Conservation (phyloP, 371 early-diverging fungal species). For the Mucor lusitanicus region DNA sequence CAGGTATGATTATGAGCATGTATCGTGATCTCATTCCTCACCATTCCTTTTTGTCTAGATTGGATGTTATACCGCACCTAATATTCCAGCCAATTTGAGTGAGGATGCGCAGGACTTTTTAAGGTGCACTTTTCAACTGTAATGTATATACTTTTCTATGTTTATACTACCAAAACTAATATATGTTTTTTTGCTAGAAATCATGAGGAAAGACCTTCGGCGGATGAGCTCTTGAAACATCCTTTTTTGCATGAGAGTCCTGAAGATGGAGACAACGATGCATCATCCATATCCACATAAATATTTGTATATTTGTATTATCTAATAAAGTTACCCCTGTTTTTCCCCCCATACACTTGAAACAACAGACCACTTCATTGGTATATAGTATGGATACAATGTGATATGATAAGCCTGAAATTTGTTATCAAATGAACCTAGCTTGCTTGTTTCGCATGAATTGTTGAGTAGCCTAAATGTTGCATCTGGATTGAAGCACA, state of each 20-base stretch:
- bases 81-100: constrained; percentile 74
- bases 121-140: constrained; percentile 74
- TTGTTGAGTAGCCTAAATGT: too few species aligned
- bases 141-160: constrained; percentile 19
- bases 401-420: neutral
- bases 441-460: too few species aligned
- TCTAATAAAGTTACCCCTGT: neutral
- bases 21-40: too few species aligned
- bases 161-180: neutral
- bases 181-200: constrained; percentile 37
- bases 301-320: neutral
- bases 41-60: constrained; percentile 50
- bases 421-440: neutral
- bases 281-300: neutral
- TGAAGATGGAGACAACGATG: neutral
- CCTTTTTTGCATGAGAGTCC: constrained; percentile 40
- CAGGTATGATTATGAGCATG: constrained; percentile 37
- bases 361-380: neutral
- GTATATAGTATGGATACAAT: too few species aligned
- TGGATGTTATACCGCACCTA: constrained; percentile 80
- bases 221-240: constrained; percentile 59
- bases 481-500: too few species aligned
- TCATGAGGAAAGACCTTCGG: constrained; percentile 62
- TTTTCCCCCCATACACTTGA: neutral
- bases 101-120: constrained; percentile 79